Base-by-base conservation (phyloP, 345 rosid species). In the Psidium friedrichsthalianum region DNA sequence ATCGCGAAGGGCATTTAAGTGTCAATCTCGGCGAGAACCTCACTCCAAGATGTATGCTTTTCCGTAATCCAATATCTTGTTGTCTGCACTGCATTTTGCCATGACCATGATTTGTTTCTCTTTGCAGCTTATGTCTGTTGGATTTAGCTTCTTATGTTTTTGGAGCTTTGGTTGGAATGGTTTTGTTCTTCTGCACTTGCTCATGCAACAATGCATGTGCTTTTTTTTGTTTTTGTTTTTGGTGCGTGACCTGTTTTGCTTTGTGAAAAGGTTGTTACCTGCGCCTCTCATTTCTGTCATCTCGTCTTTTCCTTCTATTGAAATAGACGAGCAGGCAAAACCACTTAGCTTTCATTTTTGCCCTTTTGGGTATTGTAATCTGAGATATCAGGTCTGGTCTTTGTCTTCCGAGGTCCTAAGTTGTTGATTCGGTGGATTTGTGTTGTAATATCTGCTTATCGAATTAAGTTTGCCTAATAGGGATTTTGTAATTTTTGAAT, bases 1-100 rank as follows among this genome's bases (percentile, higher is more conserved):
- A 93, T 92, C 93, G 93, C 88, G 96, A 94, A 87, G 96, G 95
- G 59, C 94, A 92, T 91, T 91, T 94, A 92, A 91, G 86, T 92
- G 88, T 92, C 89, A 92, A 90, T 27, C 87, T 91, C 61, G 95
- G 95, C 90, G 95, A 94, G 87, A 93, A 94, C 89, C 89, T 94
- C 90, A 90, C 94, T 55, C 87, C 93, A 86, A 94, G 94, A 89
- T 94, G 96, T 94, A 94, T 90, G 88, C n/a, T 89, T 88, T 89
- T 84, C 93, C 91, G 83, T 49, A 88, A 86, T 90, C 86, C 25
- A 22, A 69, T 69, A 2, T 36, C 47, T 18, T 18, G 47, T 36
- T 21, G 12, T 20, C 10, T 36, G 47, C 47, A 24, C 78, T 36
- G 47, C 80, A 22, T 69, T 36, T 69, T 20, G 1, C 47, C 25